Base-by-base conservation (phyloP, 192 early-diverging fungal species). In the Coemansia sp. region DNA sequence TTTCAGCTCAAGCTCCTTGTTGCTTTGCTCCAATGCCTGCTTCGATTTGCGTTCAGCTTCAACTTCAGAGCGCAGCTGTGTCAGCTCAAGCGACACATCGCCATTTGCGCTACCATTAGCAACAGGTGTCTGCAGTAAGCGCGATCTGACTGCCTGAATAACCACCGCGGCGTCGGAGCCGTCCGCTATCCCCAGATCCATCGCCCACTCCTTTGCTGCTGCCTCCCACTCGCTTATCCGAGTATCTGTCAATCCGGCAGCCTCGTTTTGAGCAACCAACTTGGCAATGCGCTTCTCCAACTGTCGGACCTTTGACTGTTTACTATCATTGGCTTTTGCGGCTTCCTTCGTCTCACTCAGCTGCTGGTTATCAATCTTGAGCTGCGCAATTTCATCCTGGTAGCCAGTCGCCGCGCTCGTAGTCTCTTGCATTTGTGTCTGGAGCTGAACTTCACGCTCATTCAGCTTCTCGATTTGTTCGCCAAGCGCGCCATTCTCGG, bases 401-500 rank as follows among this genome's bases (percentile, higher is more conserved):
- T 64, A 62, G 4, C 39, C 27, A 11, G 33, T 41, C 10, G 50
- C 68, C 3, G 67, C 24, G 8, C 59, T 44, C 3, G 56, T 33
- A 17, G 69, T 53, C 64, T 75, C 64, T 44, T 70, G 69, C 40
- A 59, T 37, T 68, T 72, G 68, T 44, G 65, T 54, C 50, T 75
- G 62, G 6, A 67, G 51, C 68, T 72, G 51, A 3, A 63, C 33
- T 27, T 78, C 70, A 51, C 70, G 67, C 13, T 53, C 70, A n/a
- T 65, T 68, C 31, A 85, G 64, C 50, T 44, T 67, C 9, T 87
- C 85, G 7, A 83, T 68, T 51, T 85, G 74, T 42, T 76, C 71
- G 7, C 68, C 67, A 2, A 85, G 69, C 5, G 72, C 54, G 29
- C 80, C 84, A 51, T 88, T 88, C 56, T 88, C 88, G 33, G 87